These are phyloP conservation scores for Kalaharituber pfeilii DNA, from an alignment of 2,329 filamentous ascomycete genomes.

Conservation along the genomic window DNA sequence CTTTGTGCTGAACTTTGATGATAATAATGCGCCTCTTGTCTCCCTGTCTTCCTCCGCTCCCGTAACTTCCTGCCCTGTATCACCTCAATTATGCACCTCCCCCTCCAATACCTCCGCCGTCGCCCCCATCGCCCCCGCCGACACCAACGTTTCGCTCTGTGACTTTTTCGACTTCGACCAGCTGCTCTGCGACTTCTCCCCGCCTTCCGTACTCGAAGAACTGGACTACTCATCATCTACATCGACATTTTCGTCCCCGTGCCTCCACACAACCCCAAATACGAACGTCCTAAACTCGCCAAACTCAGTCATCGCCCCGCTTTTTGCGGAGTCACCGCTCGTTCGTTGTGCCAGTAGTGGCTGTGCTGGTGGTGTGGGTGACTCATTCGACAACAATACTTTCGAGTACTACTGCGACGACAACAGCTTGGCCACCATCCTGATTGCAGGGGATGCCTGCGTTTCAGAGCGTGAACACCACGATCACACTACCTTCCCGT, in stretches of 20 bases:
- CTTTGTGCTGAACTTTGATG: neutral
- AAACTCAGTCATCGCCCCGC: neutral
- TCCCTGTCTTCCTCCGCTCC: neutral
- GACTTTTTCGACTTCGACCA: neutral
- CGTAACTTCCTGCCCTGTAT: neutral
- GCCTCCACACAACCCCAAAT: neutral
- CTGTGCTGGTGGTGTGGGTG: neutral
- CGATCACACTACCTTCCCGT: neutral
- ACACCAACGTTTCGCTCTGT: neutral
- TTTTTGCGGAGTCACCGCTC: neutral
- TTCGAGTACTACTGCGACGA: neutral
- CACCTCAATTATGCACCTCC: neutral
- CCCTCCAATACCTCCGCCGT: neutral
- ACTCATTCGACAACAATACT: neutral
- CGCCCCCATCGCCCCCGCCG: neutral
- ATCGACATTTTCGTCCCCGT: neutral
- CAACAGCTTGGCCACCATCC: neutral
- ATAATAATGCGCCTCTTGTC: neutral
- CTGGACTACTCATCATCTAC: neutral
- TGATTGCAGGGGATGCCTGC: neutral
- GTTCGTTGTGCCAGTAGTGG: neutral
- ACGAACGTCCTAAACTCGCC: neutral
- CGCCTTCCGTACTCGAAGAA: neutral
- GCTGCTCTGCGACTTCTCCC: neutral
- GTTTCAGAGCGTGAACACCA: neutral